Conservation (phyloP, 2,329 filamentous ascomycete species). For the Phialocephala sp. region DNA sequence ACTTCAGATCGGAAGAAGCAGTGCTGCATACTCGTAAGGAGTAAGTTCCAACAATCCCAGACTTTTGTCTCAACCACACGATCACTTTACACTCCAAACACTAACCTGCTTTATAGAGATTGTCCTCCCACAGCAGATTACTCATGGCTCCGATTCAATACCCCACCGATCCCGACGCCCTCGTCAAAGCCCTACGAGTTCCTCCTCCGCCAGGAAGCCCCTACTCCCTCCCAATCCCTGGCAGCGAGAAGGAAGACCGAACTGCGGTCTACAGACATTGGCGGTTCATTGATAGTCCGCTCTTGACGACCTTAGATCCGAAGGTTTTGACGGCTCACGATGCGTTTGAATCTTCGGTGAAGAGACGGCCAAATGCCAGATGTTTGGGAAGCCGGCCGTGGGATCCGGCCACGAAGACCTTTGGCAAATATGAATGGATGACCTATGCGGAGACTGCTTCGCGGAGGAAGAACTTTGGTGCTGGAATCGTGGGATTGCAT, state of each 20-base stretch:
- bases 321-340: conserved; percentile 76
- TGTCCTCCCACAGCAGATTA: conserved; percentile 1
- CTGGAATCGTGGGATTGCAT: conserved; percentile 83
- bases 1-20: no score
- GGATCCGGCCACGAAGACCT: conserved; percentile 75
- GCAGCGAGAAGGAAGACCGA: conserved; percentile 74
- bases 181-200: conserved; percentile 31
- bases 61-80: not conserved
- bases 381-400: conserved; percentile 85
- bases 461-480: conserved; percentile 83
- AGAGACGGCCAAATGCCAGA: conserved; percentile 66
- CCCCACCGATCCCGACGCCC: conserved; percentile 35
- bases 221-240: conserved; percentile 79
- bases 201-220: conserved; percentile 51
- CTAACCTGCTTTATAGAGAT: not conserved
- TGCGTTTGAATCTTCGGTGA: conserved; percentile 73
- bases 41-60: not conserved
- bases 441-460: conserved; percentile 80
- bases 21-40: not conserved
- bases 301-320: conserved; percentile 76
- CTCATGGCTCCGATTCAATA: conserved; percentile 35
- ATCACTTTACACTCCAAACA: not conserved
- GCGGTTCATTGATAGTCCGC: conserved; percentile 71
- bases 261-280: conserved; percentile 84
- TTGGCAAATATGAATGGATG: conserved; percentile 79